Base-by-base conservation (phyloP, 1,139 yeast species). In the Candida frijolesensis region DNA sequence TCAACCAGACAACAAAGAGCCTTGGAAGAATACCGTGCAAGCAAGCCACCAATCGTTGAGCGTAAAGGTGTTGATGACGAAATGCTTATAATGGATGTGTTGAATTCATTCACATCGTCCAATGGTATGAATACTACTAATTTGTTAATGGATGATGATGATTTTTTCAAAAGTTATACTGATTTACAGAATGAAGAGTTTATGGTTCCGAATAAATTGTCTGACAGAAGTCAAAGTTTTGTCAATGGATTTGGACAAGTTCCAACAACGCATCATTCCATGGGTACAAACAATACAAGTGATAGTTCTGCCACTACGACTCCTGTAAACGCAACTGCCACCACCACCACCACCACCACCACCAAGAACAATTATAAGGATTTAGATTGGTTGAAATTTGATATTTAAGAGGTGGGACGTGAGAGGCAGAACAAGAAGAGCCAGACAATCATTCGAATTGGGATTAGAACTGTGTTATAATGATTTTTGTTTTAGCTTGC, bases 371-470 rank as follows among this genome's bases (percentile, higher is more conserved):
- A 56, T 19, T 54, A 48, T 47, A 56, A 64, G 46, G 80, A 76
- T 56, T 66, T 76, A 48, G 80, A 76, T 53, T 76, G 81, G 81
- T 66, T 76, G 52, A 76, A 75, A 57, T 76, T 76, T 59, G 80
- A 75, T 51, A 65, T 76, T 16, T 74, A 63, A 54, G 34, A 30
- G 12, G 14, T 15, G 6, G 16, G 14, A 34, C 7, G 6, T 8
- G 9, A 34, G 16, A 9, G 9, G 16, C 14, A n/a, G 16, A 34
- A 2, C 18, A n/a, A n/a, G 15, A 14, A 19, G 3, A 19, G 22
- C 29, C 10, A 9, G 29, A 25, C 29, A 25, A 25, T 25, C 8
- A 25, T 2, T 25, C 22, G 29, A 25, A 25, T 25, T 25, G 29
- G 8, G 29, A 25, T 25, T 25, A 25, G 29, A 25, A 25, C 29